Evolutionary conservation across 805 yeast genomes (phyloP), one percentile per base, ranked within the genome.

Genomic region (Pichia eremophila): DNA sequence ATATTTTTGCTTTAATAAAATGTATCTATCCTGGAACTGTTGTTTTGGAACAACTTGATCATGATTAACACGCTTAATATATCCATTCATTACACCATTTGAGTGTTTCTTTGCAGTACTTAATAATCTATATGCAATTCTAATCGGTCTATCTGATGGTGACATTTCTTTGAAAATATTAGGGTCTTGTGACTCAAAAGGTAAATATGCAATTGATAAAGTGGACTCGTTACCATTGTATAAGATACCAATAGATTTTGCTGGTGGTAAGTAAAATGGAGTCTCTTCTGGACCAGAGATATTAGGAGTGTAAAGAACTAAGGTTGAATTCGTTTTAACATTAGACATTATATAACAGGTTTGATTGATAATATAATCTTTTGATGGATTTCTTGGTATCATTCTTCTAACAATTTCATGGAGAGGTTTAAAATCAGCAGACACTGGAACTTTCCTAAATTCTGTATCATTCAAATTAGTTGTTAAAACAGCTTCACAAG

Each of bases 211-310:
- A 8, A 87, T 77, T 0, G 95, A 85, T 18, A 87, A 62, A 14
- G 61, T 65, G 7, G 66, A 60, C 7, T 64, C 55, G 49, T 70
- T 71, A n/a, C 43, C 48, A 19, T 52, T 46, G 52, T 71, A 75
- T 27, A 85, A 64, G 8, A 91, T 73, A 2, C 86, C 96, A 12
- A 91, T 87, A 0, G 85, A 87, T 51, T 76, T 68, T 2, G 85
- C 95, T 5, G 81, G 80, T 0, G 98, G 98, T n/a, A 91, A 73
- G 61, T 91, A 91, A 60, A 81, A 91, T 5, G 98, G 98, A 45
- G 79, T 78, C 17, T 81, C 83, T 0, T 75, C 83, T 18, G 69
- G 65, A 2, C 58, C 51, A 5, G 69, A 59, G 12, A 89, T 73
- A 61, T 90, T 96, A 0, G 97, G 95, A 1, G 83, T 71, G 63